Conservation (phyloP, 805 yeast species). For the Sungouiozyma ichnusensis region DNA sequence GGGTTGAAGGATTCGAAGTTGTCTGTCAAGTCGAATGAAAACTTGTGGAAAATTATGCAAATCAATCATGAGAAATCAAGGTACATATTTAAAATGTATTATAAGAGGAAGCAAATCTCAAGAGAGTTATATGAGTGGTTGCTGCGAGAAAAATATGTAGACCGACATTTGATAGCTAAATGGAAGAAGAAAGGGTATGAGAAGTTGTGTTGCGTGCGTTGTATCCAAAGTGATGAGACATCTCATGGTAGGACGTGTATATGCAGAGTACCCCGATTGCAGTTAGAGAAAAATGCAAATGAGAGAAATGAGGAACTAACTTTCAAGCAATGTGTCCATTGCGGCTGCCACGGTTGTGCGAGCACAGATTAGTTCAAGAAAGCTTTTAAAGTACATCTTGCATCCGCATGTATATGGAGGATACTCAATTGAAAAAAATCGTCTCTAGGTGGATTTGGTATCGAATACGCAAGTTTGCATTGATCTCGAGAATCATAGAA, state of each 20-base stretch:
- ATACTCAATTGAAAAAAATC: too few relatives aligned
- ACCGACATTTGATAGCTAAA: constrained; percentile 65
- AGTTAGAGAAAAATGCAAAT: constrained; percentile 29
- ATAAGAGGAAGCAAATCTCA: constrained; percentile 58
- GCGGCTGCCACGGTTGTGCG: constrained; percentile 83
- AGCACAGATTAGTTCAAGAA: constrained; percentile 44
- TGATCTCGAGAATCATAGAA: too few relatives aligned
- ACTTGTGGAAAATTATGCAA: constrained; percentile 59
- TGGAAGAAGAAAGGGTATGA: constrained; percentile 85
- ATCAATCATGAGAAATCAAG: constrained; percentile 67
- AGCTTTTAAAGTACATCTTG: too few relatives aligned
- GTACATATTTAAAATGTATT: constrained; percentile 64
- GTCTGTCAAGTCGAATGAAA: constrained; percentile 42
- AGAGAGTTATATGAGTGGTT: constrained; percentile 65
- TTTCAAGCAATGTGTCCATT: constrained; percentile 54
- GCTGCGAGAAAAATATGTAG: constrained; percentile 53
- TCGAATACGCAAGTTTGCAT: too few relatives aligned
- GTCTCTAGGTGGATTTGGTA: too few relatives aligned
- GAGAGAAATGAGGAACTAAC: constrained; percentile 16
- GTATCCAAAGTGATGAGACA: constrained; percentile 56
- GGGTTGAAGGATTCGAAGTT: constrained; percentile 30
- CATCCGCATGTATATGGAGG: too few relatives aligned
- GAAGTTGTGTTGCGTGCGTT: constrained; percentile 68
- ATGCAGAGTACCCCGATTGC: constrained; percentile 71
- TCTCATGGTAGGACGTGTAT: constrained; percentile 65